Evolutionary conservation across 2,329 filamentous ascomycete genomes (phyloP).

Genomic region (Cordyceps cicadae): DNA sequence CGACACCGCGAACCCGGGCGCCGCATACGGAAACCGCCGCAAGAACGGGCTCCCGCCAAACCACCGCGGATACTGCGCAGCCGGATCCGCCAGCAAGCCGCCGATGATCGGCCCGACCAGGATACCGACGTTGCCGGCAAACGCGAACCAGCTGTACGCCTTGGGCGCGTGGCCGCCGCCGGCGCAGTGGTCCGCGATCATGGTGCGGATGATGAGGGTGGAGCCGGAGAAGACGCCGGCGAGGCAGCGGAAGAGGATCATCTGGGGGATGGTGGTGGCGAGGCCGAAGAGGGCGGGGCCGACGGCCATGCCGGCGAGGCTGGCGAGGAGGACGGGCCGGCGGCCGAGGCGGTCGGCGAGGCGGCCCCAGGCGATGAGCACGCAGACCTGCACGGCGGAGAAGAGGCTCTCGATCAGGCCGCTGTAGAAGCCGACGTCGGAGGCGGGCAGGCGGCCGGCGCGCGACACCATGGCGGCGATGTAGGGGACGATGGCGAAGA

Average conservation of each 20-base stretch:
- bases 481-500: conserved; percentile 76
- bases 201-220: conserved; percentile 65
- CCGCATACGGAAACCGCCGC: conserved; percentile 42
- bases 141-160: conserved; percentile 70
- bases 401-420: conserved; percentile 70
- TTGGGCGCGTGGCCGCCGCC: conserved; percentile 54
- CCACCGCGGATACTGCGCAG: conserved; percentile 48
- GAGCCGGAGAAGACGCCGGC: conserved; percentile 69
- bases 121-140: conserved; percentile 65
- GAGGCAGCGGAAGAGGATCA: conserved; percentile 63
- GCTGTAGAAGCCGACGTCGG: conserved; percentile 72
- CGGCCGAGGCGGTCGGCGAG: conserved; percentile 56
- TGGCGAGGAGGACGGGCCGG: conserved; percentile 63
- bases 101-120: conserved; percentile 64
- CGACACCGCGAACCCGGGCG: conserved; percentile 46
- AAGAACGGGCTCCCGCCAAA: conserved; percentile 42
- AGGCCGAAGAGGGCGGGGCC: conserved; percentile 61
- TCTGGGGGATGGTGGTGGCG: conserved; percentile 59
- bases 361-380: conserved; percentile 68
- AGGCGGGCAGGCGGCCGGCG: conserved; percentile 50
- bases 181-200: conserved; percentile 67
- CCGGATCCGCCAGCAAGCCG: conserved; percentile 61
- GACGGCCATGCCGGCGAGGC: conserved; percentile 54
- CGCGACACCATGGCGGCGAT: conserved; percentile 68
- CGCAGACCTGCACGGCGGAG: conserved; percentile 64